Evolutionary conservation across 2,329 filamentous ascomycete species (phyloP), one percentile per base, ranked within the genome.

Genomic region (Xenoacremonium recifei): DNA sequence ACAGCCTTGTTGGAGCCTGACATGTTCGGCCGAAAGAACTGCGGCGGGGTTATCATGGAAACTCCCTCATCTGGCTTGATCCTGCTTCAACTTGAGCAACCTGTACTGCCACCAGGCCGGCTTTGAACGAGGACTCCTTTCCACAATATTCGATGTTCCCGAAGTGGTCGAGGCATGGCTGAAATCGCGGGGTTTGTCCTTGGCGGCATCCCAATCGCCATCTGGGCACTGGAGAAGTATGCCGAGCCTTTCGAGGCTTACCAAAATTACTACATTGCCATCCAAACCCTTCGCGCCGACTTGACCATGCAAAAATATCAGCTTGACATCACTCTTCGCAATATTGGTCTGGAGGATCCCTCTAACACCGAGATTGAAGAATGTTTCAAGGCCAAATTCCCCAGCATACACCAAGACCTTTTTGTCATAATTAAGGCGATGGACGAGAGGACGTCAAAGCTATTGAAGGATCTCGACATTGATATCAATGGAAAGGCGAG

Each of bases 161-260:
- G 23, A 9, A 13, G 9, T 27, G 9, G 13, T 13, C 23, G 23
- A 19, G 30, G 12, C 35, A 44, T 44, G 41, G 39, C 39, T 17
- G 41, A 44, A 35, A 16, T 44, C 15, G 41, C 41, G 7, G 36
- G 41, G 5, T 18, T 39, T 3, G 32, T 39, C 19, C 12, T 44
- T 2, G 41, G 41, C 11, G 41, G 36, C 4, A 44, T 39, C 13
- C 41, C 41, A 11, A 23, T 44, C 13, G 23, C 21, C 3, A 35
- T 44, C 6, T 44, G 36, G 35, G 41, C 41, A 3, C 31, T 44
- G 5, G 41, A 44, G 15, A 39, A 39, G 20, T 44, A 44, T 31
- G 33, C 39, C 9, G 39, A 41, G 19, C 23, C 39, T 15, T 17
- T 39, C 13, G 31, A 39, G 32, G 15, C 36, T 11, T 39, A 17